Base-by-base conservation (phyloP, 148 eudicot species). In the Camellia japonica region DNA sequence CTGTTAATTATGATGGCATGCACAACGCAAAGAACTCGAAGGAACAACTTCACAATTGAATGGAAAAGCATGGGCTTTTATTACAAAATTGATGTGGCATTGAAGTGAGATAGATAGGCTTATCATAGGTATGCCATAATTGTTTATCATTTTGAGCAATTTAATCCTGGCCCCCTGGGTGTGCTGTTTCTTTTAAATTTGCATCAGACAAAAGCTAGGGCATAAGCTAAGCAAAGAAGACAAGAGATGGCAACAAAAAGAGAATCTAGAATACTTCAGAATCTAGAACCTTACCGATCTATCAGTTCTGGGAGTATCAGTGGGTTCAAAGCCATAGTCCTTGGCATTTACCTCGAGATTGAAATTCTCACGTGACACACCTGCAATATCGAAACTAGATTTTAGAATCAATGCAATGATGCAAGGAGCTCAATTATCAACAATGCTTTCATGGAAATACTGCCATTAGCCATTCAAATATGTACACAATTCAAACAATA, bases 281-380 rank as follows among this genome's bases (percentile, higher is more conserved):
- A 30, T 30, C 38, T 30, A 30, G 38, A 30, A 43, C 66, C 83
- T 74, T 89, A 95, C 99, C 84, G 94, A 92, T 93, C 95, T 90
- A 92, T 93, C 99, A 41, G 99, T 95, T 86, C 98, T 91, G 76
- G 99, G 99, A 79, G 99, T 95, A 82, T 95, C 99, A 58, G 91
- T 79, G 64, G 99, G 91, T 71, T 90, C 93, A 88, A 95, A 87
- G 82, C 97, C 97, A 79, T 90, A 91, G 80, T 95, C 95, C 74
- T 80, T 87, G 23, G 99, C 98, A 71, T 91, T 88, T 79, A 95
- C 95, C 83, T 88, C 97, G 52, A 91, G 61, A 60, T 72, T 84
- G 81, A 95, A 95, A 83, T 80, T 85, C 86, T 95, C 95, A 51
- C 95, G 92, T 80, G 98, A 95, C 68, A 95, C 97, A 63, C 99